Evolutionary conservation across 176 grass and related monocot species (phyloP).

Genomic region (Carex myosuroides): DNA sequence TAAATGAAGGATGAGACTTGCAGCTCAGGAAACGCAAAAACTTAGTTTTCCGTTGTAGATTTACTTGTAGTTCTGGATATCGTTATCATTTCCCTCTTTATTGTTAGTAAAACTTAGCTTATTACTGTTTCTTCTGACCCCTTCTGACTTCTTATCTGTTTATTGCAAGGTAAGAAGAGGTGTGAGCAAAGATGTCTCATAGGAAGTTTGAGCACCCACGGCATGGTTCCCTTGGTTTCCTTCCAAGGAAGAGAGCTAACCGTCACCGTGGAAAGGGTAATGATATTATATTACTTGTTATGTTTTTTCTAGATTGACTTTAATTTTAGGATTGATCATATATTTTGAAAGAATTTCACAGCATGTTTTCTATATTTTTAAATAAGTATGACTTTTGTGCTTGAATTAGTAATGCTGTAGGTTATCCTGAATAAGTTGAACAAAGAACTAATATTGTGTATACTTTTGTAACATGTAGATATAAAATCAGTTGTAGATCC

Average conservation of each 20-base stretch:
- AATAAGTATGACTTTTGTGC: background rate
- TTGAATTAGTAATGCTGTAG: background rate
- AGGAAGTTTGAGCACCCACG: conserved; percentile 97
- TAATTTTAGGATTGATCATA: background rate
- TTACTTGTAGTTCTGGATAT: too few relatives aligned
- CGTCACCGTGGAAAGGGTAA: conserved; percentile 96
- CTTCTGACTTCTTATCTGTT: background rate
- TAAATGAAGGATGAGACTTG: background rate
- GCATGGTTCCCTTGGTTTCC: conserved; percentile 92
- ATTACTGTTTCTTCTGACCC: background rate
- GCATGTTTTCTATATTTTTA: background rate
- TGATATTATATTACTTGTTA: background rate
- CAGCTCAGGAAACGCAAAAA: background rate
- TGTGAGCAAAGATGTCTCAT: conserved; percentile 64
- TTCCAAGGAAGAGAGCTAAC: conserved; percentile 70
- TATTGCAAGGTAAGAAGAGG: conserved; percentile 34
- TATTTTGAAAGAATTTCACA: background rate
- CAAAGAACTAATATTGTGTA: background rate
- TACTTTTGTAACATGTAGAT: background rate
- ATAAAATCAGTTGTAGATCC: background rate
- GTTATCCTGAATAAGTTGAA: background rate
- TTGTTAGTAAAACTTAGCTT: background rate
- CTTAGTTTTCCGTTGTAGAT: background rate
- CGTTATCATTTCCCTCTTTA: background rate
- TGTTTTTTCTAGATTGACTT: background rate